Conservation (phyloP, 805 yeast species). For the Candida maesae region DNA sequence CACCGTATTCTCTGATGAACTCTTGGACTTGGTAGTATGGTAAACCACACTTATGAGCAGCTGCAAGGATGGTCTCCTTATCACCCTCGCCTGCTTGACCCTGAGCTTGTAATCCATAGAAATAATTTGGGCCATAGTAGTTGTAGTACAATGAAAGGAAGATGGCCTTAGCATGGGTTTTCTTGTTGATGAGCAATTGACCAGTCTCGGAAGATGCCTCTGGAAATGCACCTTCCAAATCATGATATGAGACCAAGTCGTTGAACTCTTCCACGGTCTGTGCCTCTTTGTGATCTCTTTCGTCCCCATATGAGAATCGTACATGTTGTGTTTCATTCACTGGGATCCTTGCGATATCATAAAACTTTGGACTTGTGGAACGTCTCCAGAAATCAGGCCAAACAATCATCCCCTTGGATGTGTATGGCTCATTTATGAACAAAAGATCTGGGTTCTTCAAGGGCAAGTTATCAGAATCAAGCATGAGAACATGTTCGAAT, state of each 20-base stretch:
- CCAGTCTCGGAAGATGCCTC: constrained; percentile 71
- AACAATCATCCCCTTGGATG: constrained; percentile 41
- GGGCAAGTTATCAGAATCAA: constrained; percentile 74
- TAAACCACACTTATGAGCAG: constrained; percentile 48
- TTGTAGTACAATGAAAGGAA: constrained; percentile 62
- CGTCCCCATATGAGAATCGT: constrained; percentile 31
- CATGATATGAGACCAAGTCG: constrained; percentile 49
- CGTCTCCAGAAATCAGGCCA: constrained; percentile 77
- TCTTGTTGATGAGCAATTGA: constrained; percentile 56
- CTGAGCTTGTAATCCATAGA: constrained; percentile 60
- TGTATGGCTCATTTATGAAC: constrained; percentile 31
- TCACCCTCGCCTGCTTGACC: constrained; percentile 78
- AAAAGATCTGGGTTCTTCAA: constrained; percentile 47
- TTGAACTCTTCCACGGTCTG: constrained; percentile 29
- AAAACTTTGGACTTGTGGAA: constrained; percentile 57
- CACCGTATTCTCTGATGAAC: constrained; percentile 50
- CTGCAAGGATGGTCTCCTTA: constrained; percentile 72
- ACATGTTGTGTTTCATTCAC: constrained; percentile 31
- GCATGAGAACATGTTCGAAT: constrained; percentile 67
- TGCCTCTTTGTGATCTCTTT: constrained; percentile 28
- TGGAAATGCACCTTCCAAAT: constrained; percentile 63
- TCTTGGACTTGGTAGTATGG: constrained; percentile 53
- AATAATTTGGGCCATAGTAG: constrained; percentile 53
- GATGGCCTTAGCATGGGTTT: constrained; percentile 52
- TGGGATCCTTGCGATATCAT: constrained; percentile 48